Percentiles rank a stretch among this genome's conserved stretches.
phyloP scores from a whole-genome alignment of 306 rosid genomes.

The Rosa rugosa region DNA sequence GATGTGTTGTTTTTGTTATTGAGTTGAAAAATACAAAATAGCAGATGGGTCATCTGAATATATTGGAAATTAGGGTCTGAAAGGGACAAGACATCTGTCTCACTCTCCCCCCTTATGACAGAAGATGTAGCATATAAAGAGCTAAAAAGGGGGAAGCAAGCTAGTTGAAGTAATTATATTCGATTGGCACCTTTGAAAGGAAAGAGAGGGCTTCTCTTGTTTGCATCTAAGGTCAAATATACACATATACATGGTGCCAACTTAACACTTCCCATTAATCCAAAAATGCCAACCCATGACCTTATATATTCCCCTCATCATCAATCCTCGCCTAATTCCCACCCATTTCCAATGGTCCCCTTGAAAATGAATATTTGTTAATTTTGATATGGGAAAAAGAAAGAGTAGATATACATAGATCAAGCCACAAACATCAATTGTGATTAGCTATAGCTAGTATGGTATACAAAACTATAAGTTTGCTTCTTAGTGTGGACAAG shows the following conservation, averaged over 20 bases:
- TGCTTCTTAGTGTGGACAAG: conserved; percentile 49
- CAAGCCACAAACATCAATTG: conserved; percentile 4
- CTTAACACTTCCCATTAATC: conserved; percentile 27
- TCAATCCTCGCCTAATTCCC: conserved; percentile 32
- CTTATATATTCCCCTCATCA: conserved; percentile 33
- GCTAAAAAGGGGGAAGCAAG: conserved; percentile 19
- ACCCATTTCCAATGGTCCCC: conserved; percentile 49
- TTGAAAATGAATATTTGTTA: conserved; percentile 23
- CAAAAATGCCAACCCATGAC: conserved; percentile 48
- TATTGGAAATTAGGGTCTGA: conserved; percentile 16
- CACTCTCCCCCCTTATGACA: conserved; percentile 9
- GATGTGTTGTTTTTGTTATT: not conserved
- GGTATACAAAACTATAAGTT: conserved; percentile 19
- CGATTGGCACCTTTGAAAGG: conserved; percentile 49
- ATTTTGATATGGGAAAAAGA: conserved; percentile 11
- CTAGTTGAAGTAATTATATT: conserved; percentile 39
- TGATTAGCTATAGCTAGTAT: conserved; percentile 20
- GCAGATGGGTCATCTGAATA: not conserved
- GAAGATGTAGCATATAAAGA: conserved; percentile 25
- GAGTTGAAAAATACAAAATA: conserved; percentile 20
- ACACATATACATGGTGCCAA: conserved; percentile 34
- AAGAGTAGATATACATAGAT: conserved; percentile 7
- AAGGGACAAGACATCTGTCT: conserved; percentile 29
- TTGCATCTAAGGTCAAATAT: conserved; percentile 41
- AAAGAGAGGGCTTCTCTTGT: conserved; percentile 46